A percentile compares a stretch with the other conserved stretches of the same genome.
Evolutionary conservation across 257 asterid genomes (phyloP).

Genomic region (Anisodus acutangulus): DNA sequence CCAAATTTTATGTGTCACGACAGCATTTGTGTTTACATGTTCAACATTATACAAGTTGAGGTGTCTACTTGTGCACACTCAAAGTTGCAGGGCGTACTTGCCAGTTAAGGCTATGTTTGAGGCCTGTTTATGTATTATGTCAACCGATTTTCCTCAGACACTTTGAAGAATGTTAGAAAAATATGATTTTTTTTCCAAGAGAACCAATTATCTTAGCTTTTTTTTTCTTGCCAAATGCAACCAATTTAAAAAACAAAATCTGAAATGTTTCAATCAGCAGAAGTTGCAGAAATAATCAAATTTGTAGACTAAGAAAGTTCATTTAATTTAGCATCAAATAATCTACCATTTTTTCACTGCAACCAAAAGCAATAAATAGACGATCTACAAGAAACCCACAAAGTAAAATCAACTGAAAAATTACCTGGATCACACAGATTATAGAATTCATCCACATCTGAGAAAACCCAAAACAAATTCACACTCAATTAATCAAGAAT

Average conservation of each 20-base stretch:
- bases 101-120: too few relatives aligned
- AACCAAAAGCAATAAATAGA: constrained; percentile 33
- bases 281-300: background rate
- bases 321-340: background rate
- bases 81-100: too few relatives aligned
- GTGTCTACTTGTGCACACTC: too few relatives aligned
- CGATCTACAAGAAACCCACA: constrained; percentile 40
- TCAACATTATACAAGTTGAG: too few relatives aligned
- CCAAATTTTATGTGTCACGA: too few relatives aligned
- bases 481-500: constrained; percentile 4
- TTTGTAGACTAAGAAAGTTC: background rate
- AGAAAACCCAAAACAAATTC: constrained; percentile 18
- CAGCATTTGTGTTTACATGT: too few relatives aligned
- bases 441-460: constrained; percentile 93
- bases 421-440: constrained; percentile 96
- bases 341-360: background rate
- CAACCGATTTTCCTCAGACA: too few relatives aligned
- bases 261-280: background rate
- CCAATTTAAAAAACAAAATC: background rate
- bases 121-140: too few relatives aligned
- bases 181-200: background rate
- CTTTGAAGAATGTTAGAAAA: background rate
- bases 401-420: constrained; percentile 32
- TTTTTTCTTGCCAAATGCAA: background rate
- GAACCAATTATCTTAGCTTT: background rate